Conservation (phyloP, 2,329 filamentous ascomycete genomes). For the Neofusicoccum sp. region DNA sequence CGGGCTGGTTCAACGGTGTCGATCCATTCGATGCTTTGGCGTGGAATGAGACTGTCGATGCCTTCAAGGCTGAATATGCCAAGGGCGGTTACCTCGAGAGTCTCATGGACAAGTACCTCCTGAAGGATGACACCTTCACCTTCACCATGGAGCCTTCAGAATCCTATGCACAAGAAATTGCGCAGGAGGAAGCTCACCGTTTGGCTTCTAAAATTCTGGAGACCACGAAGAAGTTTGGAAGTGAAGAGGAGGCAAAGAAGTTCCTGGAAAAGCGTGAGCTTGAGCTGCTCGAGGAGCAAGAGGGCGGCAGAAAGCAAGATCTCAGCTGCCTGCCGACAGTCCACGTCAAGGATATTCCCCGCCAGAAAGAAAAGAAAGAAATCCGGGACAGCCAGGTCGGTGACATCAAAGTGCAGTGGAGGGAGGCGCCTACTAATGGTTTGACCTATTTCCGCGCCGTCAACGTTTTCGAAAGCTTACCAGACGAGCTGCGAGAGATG, state of each 20-base stretch:
- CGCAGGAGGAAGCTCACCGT: slow-evolving; percentile 71
- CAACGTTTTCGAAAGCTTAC: slow-evolving; percentile 73
- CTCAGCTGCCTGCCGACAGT: slow-evolving; percentile 85
- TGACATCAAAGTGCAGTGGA: slow-evolving; percentile 77
- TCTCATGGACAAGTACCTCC: slow-evolving; percentile 82
- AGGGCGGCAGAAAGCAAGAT: slow-evolving; percentile 79
- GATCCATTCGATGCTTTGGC: slow-evolving; percentile 88
- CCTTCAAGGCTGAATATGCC: slow-evolving; percentile 75
- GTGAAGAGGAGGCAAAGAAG: slow-evolving; percentile 67
- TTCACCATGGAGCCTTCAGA: slow-evolving; percentile 92
- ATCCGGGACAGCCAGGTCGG: slow-evolving; percentile 57
- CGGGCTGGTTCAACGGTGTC: slow-evolving; percentile 92
- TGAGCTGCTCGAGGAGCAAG: slow-evolving; percentile 76
- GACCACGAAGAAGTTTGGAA: slow-evolving; percentile 65
- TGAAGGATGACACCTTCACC: slow-evolving; percentile 81
- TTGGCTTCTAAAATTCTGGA: slow-evolving; percentile 72
- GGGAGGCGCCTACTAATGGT: slow-evolving; percentile 89
- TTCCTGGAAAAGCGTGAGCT: slow-evolving; percentile 76
- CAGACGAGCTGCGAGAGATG: slow-evolving; percentile 78
- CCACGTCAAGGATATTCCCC: slow-evolving; percentile 83
- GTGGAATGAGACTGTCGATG: slow-evolving; percentile 84
- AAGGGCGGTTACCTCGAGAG: slow-evolving; percentile 78
- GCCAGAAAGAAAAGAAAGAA: slow-evolving; percentile 73
- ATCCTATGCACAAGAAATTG: slow-evolving; percentile 70
- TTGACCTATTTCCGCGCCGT: slow-evolving; percentile 93